Evolutionary conservation across 129 eudicot genomes (phyloP), one percentile per base, ranked within the genome.

Genomic region (Escallonia rubra): DNA sequence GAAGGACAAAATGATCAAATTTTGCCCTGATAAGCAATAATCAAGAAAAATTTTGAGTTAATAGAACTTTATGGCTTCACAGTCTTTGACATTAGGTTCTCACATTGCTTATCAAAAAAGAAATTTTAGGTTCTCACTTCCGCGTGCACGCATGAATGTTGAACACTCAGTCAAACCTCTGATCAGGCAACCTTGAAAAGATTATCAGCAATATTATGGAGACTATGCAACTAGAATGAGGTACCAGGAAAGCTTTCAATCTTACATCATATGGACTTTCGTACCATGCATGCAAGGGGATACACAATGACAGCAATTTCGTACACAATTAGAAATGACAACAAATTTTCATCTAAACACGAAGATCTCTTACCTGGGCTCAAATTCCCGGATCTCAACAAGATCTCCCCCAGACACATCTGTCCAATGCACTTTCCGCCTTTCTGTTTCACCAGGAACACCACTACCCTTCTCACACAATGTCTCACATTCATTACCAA

Each of bases 361-460:
- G 34, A 62, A 58, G 61, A 47, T 58, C 53, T 53, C 74, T 62
- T 82, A 91, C 97, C 97, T 91, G 77, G 83, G 79, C 81, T 91
- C 97, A 61, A 87, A 91, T 83, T 91, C 97, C 68, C 90, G 83
- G 67, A 91, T 78, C 75, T 87, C 88, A 44, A 81, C 82, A 67
- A 91, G 97, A 71, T 91, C 97, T 54, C 95, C 95, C 38, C 97
- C 97, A 50, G 61, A 73, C 63, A 86, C 79, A 83, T 87, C 96
- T 41, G 85, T 83, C 97, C 97, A 91, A 74, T 87, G 86, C 70
- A 91, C 90, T 39, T 82, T 90, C 73, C 97, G 81, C 67, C 74
- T 80, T 45, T 74, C 82, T 41, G 54, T 62, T 59, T 69, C 68
- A 59, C 60, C 73, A 73, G 61, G 50, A 62, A 47, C 78, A 47